phyloP scores from a whole-genome alignment of 192 early-diverging fungal species.

The Coemansia reversa region DNA sequence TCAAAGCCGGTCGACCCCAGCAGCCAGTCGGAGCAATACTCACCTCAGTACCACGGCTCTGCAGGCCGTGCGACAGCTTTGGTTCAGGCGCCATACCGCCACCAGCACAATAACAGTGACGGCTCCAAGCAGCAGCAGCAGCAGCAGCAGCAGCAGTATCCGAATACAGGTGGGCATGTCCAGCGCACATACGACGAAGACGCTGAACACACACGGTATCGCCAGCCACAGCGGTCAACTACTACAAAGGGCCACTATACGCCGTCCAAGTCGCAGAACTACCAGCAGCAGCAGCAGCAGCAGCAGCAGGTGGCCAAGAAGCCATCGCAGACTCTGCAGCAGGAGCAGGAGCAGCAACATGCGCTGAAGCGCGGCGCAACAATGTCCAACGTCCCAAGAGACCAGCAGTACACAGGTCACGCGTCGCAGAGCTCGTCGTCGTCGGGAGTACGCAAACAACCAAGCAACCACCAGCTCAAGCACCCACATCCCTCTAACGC shows the following conservation, averaged over 20 bases:
- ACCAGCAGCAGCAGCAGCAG: conserved; percentile 28
- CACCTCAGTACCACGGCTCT: conserved; percentile 34
- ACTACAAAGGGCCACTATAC: conserved; percentile 41
- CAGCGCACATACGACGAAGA: conserved; percentile 46
- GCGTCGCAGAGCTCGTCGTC: conserved; percentile 15
- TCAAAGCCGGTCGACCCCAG: conserved; percentile 21
- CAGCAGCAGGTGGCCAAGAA: conserved; percentile 31
- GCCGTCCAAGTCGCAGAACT: conserved; percentile 28
- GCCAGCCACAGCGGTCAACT: conserved; percentile 43
- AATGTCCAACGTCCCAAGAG: conserved; percentile 25
- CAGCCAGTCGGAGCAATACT: conserved; percentile 32
- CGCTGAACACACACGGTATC: conserved; percentile 44
- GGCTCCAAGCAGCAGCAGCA: conserved; percentile 23
- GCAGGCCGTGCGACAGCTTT: conserved; percentile 8
- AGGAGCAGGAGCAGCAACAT: conserved; percentile 44
- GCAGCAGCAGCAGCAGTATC: conserved; percentile 8
- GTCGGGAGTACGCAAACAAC: conserved; percentile 29
- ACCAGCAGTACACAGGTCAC: conserved; percentile 14
- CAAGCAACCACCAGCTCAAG: conserved; percentile 51
- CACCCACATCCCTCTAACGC: conserved; percentile 25
- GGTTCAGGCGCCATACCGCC: conserved; percentile 48
- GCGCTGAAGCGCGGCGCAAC: conserved; percentile 43
- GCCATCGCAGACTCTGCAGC: conserved; percentile 20
- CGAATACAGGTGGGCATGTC: conserved; percentile 20
- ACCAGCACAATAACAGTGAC: conserved; percentile 51